phyloP scores from a whole-genome alignment of 441 rosid species.

The Capsella rubella region DNA sequence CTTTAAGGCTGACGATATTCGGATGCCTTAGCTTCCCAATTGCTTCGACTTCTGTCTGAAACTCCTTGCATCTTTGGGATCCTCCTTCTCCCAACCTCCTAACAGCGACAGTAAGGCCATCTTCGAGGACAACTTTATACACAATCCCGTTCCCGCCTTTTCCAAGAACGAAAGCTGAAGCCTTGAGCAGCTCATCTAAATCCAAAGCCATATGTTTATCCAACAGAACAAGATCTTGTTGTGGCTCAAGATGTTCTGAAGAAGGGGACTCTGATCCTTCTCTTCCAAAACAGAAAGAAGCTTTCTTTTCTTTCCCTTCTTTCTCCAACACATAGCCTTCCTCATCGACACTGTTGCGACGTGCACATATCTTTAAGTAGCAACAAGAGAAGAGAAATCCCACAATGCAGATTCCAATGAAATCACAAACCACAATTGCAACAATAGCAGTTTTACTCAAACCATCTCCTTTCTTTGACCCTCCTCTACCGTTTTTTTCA shows the following conservation, averaged over 20 bases:
- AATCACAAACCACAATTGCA: conserved; percentile 77
- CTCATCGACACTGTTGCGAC: conserved; percentile 53
- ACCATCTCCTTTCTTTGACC: conserved; percentile 57
- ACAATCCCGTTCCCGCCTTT: conserved; percentile 94
- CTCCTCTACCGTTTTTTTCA: conserved; percentile 45
- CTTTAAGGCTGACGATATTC: conserved; percentile 78
- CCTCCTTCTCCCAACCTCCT: conserved; percentile 96
- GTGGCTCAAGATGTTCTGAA: conserved; percentile 71
- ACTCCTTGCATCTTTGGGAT: conserved; percentile 91
- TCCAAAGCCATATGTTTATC: conserved; percentile 81
- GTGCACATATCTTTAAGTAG: conserved; percentile 62
- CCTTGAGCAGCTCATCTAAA: conserved; percentile 93
- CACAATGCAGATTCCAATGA: conserved; percentile 86
- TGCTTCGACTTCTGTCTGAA: conserved; percentile 95
- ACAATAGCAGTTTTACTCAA: conserved; percentile 65
- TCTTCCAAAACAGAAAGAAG: conserved; percentile 75
- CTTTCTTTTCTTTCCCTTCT: conserved; percentile 59
- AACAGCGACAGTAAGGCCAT: conserved; percentile 85
- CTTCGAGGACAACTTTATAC: conserved; percentile 92
- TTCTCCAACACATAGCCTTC: conserved; percentile 64
- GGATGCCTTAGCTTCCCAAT: conserved; percentile 93
- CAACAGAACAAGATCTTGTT: conserved; percentile 76
- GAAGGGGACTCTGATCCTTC: conserved; percentile 73
- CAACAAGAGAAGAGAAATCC: conserved; percentile 86
- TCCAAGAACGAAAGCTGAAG: conserved; percentile 93